Evolutionary conservation across 73 alveolate species (phyloP), one percentile per base, ranked within the genome.

Genomic region (Paramecium biaurelia): DNA sequence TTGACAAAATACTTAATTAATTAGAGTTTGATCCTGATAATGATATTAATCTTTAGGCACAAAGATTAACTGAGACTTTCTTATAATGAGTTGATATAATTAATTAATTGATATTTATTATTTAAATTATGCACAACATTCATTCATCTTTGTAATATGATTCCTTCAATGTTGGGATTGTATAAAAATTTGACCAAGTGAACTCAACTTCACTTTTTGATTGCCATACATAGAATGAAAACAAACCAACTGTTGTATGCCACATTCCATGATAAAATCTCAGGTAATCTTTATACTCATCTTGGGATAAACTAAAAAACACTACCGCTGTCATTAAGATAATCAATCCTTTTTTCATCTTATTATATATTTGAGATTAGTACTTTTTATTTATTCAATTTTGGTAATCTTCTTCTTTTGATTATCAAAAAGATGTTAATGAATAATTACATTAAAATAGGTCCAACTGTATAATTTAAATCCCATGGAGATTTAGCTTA

Each of bases 241-340:
- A 32, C 26, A 87, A 28, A 4, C 93, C 93, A 5, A 87, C 76
- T 26, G 79, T 63, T 14, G 57, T 24, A 59, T 87, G 93, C 93
- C 93, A 87, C 93, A 87, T 87, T 35, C 93, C 93, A 76, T 87
- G 93, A 53, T 59, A 38, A 38, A 87, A 35, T 87, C 93, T 87
- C 10, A 87, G 18, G 56, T 87, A 87, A 59, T 87, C 93, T 10
- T 87, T 14, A 34, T 35, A 45, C 32, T 87, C 93, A 59, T 87
- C 76, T 57, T 63, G 28, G 24, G 92, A 35, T 72, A 45, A 45
- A 28, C 56, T 45, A 68, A 87, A 87, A 37, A 53, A 87, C 18
- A 72, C 68, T 9, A 87, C 43, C 4, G 93, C 93, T 8, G 82
- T 9, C 35, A 34, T 6, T 68, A 87, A 70, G 5, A 70, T 30